Percentiles rank a stretch among this genome's conserved stretches.
Conservation (phyloP, 163 green algal species). For the Prototheca wickerhamii region DNA sequence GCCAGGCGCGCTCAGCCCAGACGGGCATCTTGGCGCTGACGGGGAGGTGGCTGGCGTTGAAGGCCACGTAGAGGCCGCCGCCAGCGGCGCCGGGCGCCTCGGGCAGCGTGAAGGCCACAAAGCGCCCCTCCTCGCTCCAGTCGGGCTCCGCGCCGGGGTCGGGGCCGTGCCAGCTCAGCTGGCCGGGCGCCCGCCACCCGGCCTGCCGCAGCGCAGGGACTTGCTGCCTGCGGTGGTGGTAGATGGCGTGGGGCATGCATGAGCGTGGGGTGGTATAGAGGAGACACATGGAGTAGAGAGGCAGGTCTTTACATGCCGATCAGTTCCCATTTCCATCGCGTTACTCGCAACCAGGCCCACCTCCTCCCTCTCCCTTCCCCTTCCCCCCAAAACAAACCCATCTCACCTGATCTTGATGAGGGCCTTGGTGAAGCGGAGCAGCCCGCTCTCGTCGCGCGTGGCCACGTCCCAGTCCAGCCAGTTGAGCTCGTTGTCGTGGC, state of each 20-base stretch:
- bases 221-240: too few relatives aligned
- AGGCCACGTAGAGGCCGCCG: slow-evolving; percentile 70
- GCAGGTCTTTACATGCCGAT: not conserved
- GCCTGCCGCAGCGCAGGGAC: slow-evolving; percentile 49
- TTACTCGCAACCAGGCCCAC: not conserved
- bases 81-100: slow-evolving; percentile 16
- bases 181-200: slow-evolving; percentile 48
- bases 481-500: slow-evolving; percentile 67
- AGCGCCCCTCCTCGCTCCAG: slow-evolving; percentile 62
- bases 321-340: not conserved
- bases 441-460: slow-evolving; percentile 41
- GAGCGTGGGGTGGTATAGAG: too few relatives aligned
- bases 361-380: not conserved
- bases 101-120: slow-evolving; percentile 70
- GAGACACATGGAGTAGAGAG: too few relatives aligned
- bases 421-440: slow-evolving; percentile 51
- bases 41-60: slow-evolving; percentile 55
- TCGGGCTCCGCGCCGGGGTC: slow-evolving; percentile 51
- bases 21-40: slow-evolving; percentile 32
- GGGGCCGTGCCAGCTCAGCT: slow-evolving; percentile 71
- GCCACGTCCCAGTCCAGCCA: slow-evolving; percentile 61
- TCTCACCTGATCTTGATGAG: not conserved
- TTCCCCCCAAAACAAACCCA: too few relatives aligned
- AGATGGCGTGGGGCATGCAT: too few relatives aligned
- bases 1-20: slow-evolving; percentile 55